These are phyloP conservation scores for Breviolum minutum DNA, from an alignment of 73 alveolate genomes.

Conservation along the genomic window DNA sequence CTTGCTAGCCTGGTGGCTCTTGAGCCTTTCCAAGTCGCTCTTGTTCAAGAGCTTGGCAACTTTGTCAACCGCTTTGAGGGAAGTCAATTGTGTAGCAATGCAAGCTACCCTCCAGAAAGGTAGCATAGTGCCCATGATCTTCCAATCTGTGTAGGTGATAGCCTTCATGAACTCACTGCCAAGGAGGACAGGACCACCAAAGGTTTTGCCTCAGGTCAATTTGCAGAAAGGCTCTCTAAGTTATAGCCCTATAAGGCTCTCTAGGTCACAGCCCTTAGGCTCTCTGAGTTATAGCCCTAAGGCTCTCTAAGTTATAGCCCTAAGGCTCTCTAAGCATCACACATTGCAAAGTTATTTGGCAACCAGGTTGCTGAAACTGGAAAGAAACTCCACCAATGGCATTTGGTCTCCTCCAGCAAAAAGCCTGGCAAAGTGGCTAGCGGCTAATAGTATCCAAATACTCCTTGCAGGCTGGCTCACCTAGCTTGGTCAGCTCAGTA, in stretches of 20 bases:
- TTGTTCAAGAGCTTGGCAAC: neutral
- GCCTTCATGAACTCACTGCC: conserved; percentile 3
- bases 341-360: too few species aligned
- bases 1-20: too few species aligned
- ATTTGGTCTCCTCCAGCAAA: conserved; percentile 13
- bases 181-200: neutral
- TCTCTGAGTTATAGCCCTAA: too few species aligned
- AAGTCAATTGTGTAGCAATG: conserved; percentile 26
- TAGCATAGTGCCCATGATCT: neutral
- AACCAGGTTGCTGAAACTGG: neutral
- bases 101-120: conserved; percentile 9
- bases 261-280: too few species aligned
- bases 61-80: conserved; percentile 28
- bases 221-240: neutral
- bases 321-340: neutral
- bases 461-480: too few species aligned
- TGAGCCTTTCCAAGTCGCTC: neutral
- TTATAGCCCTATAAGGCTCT: too few species aligned
- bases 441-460: conserved; percentile 10
- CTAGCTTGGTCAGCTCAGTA: too few species aligned
- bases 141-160: conserved; percentile 10
- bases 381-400: conserved; percentile 14
- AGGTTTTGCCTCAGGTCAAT: neutral
- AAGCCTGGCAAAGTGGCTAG: neutral
- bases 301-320: too few species aligned